Percentiles rank a stretch among this genome's conserved stretches.
phyloP scores from a whole-genome alignment of 2,329 filamentous ascomycete species.

The Clarireedia homoeocarpa region DNA sequence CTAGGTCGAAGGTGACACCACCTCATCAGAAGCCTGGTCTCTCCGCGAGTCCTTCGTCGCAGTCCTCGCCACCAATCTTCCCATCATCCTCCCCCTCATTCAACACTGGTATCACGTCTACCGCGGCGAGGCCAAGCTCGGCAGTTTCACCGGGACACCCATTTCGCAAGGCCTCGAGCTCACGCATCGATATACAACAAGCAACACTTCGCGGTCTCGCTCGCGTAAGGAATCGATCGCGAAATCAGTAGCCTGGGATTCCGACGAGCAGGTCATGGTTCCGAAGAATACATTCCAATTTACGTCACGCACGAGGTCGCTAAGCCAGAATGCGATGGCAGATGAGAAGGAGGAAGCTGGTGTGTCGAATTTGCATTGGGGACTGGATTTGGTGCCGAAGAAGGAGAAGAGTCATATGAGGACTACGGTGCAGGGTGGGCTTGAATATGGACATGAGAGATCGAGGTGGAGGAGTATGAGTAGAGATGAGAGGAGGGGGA shows the following conservation, averaged over 20 bases:
- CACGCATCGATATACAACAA: background rate
- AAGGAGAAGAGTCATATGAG: conserved; percentile 2
- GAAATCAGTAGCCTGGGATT: conserved; percentile 1
- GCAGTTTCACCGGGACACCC: background rate
- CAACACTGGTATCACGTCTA: background rate
- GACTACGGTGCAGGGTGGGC: background rate
- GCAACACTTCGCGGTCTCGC: background rate
- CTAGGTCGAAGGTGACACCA: background rate
- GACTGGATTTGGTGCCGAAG: background rate
- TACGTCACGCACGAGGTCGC: background rate
- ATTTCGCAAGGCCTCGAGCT: background rate
- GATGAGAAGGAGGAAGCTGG: background rate
- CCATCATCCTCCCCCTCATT: background rate
- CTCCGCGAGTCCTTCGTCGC: conserved; percentile 3
- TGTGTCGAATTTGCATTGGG: no score
- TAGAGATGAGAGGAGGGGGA: background rate
- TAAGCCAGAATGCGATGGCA: background rate
- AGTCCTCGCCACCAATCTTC: background rate
- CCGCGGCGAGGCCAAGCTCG: background rate
- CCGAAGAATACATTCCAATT: background rate
- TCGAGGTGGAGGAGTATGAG: background rate
- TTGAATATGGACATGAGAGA: background rate
- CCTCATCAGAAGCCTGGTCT: background rate
- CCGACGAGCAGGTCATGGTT: conserved; percentile 3
- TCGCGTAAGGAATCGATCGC: background rate